A percentile compares a stretch with the other conserved stretches of the same genome.
Conservation (phyloP, 768 basidiomycete species). For the Suillus cothurnatus region DNA sequence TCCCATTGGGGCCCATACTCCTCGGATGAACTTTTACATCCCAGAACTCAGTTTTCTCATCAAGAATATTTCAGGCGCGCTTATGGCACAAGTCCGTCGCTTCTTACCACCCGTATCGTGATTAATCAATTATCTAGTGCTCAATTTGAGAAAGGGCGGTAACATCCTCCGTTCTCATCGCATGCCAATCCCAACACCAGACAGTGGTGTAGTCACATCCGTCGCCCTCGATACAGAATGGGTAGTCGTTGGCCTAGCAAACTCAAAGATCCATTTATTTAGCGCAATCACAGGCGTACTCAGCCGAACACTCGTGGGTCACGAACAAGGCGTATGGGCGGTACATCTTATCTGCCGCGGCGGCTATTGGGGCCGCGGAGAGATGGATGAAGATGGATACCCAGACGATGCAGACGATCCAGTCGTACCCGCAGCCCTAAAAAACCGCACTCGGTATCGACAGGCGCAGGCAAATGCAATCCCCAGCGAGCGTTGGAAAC, state of each 20-base stretch:
- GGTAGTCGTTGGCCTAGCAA: slow-evolving; percentile 89
- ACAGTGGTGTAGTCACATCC: slow-evolving; percentile 79
- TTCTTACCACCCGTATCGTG: slow-evolving; percentile 7
- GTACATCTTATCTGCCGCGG: slow-evolving; percentile 76
- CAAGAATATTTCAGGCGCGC: slow-evolving; percentile 57
- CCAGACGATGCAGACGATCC: slow-evolving; percentile 14
- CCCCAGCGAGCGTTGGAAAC: slow-evolving; percentile 7
- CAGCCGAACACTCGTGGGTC: slow-evolving; percentile 77
- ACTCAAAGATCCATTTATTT: slow-evolving; percentile 83
- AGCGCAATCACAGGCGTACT: slow-evolving; percentile 77
- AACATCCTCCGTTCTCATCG: slow-evolving; percentile 67
- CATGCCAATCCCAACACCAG: slow-evolving; percentile 42
- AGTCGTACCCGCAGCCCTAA: slow-evolving; percentile 36
- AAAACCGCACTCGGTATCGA: slow-evolving; percentile 55
- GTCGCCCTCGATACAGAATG: slow-evolving; percentile 81
- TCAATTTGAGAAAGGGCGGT: slow-evolving; percentile 81
- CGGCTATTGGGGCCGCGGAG: slow-evolving; percentile 41
- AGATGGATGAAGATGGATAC: slow-evolving; percentile 7
- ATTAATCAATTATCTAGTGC: slow-evolving; percentile 46
- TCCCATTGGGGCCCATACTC: slow-evolving; percentile 27
- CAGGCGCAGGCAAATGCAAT: slow-evolving; percentile 21
- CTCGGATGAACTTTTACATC: slow-evolving; percentile 8
- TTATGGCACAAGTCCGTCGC: slow-evolving; percentile 64
- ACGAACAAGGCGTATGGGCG: slow-evolving; percentile 92
- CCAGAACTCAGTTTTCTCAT: slow-evolving; percentile 29